Conservation (phyloP, 768 basidiomycete species). For the Suillus variegatus region DNA sequence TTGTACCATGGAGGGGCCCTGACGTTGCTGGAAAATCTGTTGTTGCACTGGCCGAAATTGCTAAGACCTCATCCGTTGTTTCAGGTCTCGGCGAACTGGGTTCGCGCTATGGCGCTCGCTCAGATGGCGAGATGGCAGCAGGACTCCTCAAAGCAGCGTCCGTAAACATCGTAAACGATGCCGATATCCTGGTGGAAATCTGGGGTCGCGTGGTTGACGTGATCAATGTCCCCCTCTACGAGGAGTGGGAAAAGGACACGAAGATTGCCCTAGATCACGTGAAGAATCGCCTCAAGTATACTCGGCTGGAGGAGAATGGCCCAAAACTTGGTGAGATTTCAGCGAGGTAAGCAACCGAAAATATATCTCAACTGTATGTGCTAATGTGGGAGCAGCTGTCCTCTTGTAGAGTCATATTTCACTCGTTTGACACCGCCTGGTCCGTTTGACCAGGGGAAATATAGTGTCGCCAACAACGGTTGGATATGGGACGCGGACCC, state of each 20-base stretch:
- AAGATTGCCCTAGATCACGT: constrained; percentile 72
- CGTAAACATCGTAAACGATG: constrained; percentile 43
- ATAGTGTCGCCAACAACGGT: constrained; percentile 94
- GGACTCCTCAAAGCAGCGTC: constrained; percentile 75
- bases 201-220: constrained; percentile 84
- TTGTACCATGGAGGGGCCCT: constrained; percentile 62
- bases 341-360: constrained; percentile 26
- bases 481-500: constrained; percentile 99
- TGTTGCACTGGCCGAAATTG: constrained; percentile 65
- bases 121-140: constrained; percentile 67
- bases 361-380: neutral
- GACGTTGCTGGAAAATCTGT: constrained; percentile 58
- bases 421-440: constrained; percentile 69
- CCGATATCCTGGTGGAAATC: constrained; percentile 59
- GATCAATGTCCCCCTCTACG: constrained; percentile 86
- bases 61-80: constrained; percentile 56
- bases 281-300: constrained; percentile 76
- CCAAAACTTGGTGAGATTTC: constrained; percentile 83
- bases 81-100: constrained; percentile 59
- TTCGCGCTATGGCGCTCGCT: constrained; percentile 65
- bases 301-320: constrained; percentile 78
- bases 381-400: constrained; percentile 50
- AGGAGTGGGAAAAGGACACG: constrained; percentile 85
- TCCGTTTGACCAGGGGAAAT: constrained; percentile 51
- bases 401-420: constrained; percentile 91